These are phyloP conservation scores for Botrytis hyacinthi DNA, from an alignment of 2,329 filamentous ascomycete species.

Conservation along the genomic window DNA sequence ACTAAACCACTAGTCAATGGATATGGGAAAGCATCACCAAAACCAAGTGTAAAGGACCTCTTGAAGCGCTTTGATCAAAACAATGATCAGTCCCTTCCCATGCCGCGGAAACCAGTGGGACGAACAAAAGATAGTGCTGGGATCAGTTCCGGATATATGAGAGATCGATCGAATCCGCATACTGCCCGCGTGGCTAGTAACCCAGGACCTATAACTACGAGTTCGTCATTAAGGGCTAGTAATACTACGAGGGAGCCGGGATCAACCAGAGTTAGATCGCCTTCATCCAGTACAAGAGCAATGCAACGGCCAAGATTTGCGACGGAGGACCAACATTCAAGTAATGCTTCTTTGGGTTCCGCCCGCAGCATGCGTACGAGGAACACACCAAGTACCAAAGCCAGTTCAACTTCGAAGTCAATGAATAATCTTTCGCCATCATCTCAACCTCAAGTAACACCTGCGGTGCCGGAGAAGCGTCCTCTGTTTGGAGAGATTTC, in stretches of 20 bases:
- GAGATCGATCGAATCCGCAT: conserved; percentile 30
- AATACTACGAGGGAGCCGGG: conserved; percentile 27
- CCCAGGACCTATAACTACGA: conserved; percentile 21
- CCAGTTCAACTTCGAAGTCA: conserved; percentile 45
- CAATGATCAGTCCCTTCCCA: conserved; percentile 42
- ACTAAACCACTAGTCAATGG: conserved; percentile 34
- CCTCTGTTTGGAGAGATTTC: conserved; percentile 75
- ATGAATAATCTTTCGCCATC: conserved; percentile 44
- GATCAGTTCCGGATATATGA: conserved; percentile 30
- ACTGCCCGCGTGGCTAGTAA: conserved; percentile 35
- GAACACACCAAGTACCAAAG: conserved; percentile 38
- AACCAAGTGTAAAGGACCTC: conserved; percentile 74
- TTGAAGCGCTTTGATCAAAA: conserved; percentile 75
- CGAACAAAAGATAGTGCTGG: conserved; percentile 28
- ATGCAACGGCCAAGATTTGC: conserved; percentile 48
- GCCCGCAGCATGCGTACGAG: conserved; percentile 57
- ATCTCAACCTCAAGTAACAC: conserved; percentile 33
- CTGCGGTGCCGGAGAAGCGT: conserved; percentile 42
- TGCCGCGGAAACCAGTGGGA: conserved; percentile 31
- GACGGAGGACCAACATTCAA: conserved; percentile 52
- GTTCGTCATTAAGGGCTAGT: conserved; percentile 26
- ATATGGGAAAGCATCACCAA: conserved; percentile 24
- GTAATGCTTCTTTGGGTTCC: conserved; percentile 57
- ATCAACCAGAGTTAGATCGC: conserved; percentile 28
- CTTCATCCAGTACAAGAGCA: conserved; percentile 26